These are phyloP conservation scores for Ostreobium quekettii DNA, from an alignment of 139 green algal species.

Conservation along the genomic window DNA sequence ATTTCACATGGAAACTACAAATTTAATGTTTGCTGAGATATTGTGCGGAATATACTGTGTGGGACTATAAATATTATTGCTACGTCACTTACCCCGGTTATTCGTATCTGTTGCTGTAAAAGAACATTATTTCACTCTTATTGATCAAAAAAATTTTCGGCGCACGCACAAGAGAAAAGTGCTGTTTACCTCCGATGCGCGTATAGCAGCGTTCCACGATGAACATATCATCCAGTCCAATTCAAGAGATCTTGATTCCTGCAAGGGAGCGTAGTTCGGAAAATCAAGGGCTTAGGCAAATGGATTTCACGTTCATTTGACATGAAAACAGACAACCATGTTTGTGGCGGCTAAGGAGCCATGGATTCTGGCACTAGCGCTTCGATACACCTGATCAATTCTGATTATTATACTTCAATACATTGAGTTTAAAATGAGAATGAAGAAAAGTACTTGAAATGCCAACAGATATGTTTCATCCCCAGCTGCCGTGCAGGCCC, in stretches of 20 bases:
- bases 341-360: too few species aligned
- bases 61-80: too few species aligned
- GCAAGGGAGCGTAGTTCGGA: neutral
- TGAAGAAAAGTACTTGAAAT: neutral
- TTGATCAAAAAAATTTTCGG: conserved; percentile 3
- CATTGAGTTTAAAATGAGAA: neutral
- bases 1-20: too few species aligned
- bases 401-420: neutral
- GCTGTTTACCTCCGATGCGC: neutral
- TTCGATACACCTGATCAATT: neutral
- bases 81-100: too few species aligned
- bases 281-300: too few species aligned
- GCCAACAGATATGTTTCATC: neutral
- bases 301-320: too few species aligned
- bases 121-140: neutral
- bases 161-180: neutral
- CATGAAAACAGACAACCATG: too few species aligned
- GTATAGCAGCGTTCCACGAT: neutral
- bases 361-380: neutral
- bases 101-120: neutral
- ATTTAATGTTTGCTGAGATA: too few species aligned
- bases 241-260: neutral
- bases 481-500: neutral
- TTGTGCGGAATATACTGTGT: too few species aligned
- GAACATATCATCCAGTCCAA: neutral